Evolutionary conservation across 2,329 filamentous ascomycete species (phyloP).

Genomic region (Fusarium buharicum): DNA sequence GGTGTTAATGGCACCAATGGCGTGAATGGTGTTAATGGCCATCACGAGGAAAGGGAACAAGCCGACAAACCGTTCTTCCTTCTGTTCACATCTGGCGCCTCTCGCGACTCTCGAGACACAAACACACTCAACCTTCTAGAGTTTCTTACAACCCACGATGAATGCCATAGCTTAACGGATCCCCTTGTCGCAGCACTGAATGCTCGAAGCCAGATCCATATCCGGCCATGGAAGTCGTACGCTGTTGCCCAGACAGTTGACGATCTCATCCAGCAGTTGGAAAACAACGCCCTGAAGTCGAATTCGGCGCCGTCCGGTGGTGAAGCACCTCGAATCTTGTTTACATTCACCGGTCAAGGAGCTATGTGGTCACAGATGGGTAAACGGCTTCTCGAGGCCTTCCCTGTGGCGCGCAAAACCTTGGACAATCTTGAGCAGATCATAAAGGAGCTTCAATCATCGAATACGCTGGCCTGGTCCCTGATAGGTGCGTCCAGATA

Average conservation of each 20-base stretch:
- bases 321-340: constrained; percentile 13
- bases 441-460: constrained; percentile 24
- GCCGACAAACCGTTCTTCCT: constrained; percentile 18
- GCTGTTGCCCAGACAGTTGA: constrained; percentile 36
- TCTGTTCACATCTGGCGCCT: constrained; percentile 35
- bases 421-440: constrained; percentile 29
- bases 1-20: neutral
- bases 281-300: constrained; percentile 33
- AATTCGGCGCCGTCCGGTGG: constrained; percentile 14
- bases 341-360: constrained; percentile 37
- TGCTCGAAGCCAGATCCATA: constrained; percentile 35
- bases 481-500: constrained; percentile 14
- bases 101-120: constrained; percentile 30
- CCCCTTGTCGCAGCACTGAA: constrained; percentile 36
- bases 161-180: constrained; percentile 23
- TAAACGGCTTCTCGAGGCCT: constrained; percentile 35
- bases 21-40: constrained; percentile 15
- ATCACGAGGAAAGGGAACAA: constrained; percentile 5
- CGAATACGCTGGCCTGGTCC: constrained; percentile 18
- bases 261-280: constrained; percentile 31
- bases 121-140: constrained; percentile 28
- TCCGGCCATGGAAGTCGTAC: constrained; percentile 39
- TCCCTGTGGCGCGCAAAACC: constrained; percentile 38
- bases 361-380: constrained; percentile 42
- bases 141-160: constrained; percentile 27